These are phyloP conservation scores for Colletotrichum horii DNA, from an alignment of 2,329 filamentous ascomycete species.

Conservation along the genomic window DNA sequence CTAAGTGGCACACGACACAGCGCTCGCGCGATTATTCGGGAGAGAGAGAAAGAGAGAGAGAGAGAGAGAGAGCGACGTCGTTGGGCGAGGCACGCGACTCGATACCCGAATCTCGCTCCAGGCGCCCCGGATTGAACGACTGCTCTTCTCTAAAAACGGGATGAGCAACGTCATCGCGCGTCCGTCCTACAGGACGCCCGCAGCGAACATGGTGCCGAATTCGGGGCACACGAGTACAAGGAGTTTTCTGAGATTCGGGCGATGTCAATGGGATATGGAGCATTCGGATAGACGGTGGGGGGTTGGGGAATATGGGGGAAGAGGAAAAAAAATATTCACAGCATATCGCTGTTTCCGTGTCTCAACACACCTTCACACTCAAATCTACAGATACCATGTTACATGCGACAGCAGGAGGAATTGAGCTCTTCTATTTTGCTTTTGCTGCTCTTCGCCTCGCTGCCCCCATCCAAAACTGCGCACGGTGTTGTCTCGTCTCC, in stretches of 20 bases:
- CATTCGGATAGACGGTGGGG: not conserved
- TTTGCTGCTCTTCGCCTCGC: not conserved
- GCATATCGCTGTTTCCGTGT: not conserved
- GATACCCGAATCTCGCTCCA: not conserved
- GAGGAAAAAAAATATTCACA: not conserved
- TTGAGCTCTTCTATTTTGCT: not conserved
- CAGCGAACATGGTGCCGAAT: not conserved
- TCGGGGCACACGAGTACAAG: not conserved
- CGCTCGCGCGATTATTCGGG: not conserved
- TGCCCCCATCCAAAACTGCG: too few species aligned
- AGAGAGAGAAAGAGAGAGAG: not conserved
- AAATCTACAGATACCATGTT: not conserved
- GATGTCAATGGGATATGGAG: not conserved
- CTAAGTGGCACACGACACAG: not conserved
- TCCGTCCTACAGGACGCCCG: not conserved
- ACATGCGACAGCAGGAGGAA: not conserved
- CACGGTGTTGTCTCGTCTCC: not conserved
- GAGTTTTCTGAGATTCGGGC: not conserved
- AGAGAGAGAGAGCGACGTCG: not conserved
- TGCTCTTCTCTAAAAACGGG: not conserved
- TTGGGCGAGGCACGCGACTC: not conserved
- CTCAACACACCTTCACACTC: not conserved
- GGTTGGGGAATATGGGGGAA: not conserved
- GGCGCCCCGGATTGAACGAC: not conserved
- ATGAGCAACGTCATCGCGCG: not conserved